Percentiles rank a stretch among this genome's conserved stretches.
Conservation (phyloP, 1,284 basidiomycete species). For the Phlebopus sp. region DNA sequence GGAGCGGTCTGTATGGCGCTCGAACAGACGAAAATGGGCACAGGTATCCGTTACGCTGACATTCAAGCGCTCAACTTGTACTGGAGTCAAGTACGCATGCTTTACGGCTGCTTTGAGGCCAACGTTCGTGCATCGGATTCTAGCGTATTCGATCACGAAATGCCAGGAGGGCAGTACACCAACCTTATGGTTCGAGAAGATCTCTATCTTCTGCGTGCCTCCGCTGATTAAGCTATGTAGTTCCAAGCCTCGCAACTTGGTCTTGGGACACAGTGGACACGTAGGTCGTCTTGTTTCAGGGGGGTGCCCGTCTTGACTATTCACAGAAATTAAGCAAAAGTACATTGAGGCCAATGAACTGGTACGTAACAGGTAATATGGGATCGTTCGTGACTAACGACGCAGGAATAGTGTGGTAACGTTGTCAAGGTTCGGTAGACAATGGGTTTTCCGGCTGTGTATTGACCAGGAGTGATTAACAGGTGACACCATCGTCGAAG, state of each 20-base stretch:
- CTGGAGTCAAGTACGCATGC: constrained; percentile 96
- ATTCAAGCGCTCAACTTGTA: constrained; percentile 98
- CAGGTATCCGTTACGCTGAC: constrained; percentile 96
- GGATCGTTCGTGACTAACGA: constrained; percentile 9
- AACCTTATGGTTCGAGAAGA: constrained; percentile 75
- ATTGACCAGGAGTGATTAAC: not conserved
- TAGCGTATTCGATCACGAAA: constrained; percentile 98
- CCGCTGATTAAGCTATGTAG: constrained; percentile 40
- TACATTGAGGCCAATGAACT: constrained; percentile 97
- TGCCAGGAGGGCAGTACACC: constrained; percentile 98
- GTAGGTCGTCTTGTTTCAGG: constrained; percentile 36
- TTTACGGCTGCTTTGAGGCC: constrained; percentile 98
- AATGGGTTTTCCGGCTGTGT: constrained; percentile 3
- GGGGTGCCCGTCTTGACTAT: constrained; percentile 10
- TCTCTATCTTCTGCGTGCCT: constrained; percentile 11
- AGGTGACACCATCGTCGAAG: constrained; percentile 98
- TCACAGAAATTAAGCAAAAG: constrained; percentile 92
- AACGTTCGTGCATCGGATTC: constrained; percentile 97
- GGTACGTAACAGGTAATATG: constrained; percentile 42
- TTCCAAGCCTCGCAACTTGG: constrained; percentile 99
- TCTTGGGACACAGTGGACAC: constrained; percentile 94
- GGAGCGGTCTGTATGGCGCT: constrained; percentile 92
- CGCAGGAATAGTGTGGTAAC: constrained; percentile 76
- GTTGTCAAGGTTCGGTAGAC: constrained; percentile 75
- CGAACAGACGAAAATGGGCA: constrained; percentile 93